Evolutionary conservation across 441 rosid species (phyloP).

Genomic region (Adansonia rubrostipa): DNA sequence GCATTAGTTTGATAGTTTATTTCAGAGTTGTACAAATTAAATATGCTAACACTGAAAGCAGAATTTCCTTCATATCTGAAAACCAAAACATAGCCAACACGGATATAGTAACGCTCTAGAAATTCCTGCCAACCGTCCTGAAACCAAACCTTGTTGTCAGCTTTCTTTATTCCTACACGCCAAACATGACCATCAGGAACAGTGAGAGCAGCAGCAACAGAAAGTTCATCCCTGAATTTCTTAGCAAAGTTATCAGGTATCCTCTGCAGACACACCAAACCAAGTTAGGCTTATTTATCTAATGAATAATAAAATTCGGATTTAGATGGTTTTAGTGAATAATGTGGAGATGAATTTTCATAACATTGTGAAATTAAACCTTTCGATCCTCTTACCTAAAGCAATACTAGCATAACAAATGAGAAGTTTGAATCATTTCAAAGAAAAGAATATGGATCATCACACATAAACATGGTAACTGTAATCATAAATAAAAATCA

Average conservation of each 20-base stretch:
- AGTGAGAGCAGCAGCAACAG: slow-evolving; percentile 74
- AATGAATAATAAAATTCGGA: slow-evolving; percentile 5
- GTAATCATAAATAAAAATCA: slow-evolving; percentile 8
- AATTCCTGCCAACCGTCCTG: slow-evolving; percentile 94
- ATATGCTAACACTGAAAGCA: slow-evolving; percentile 79
- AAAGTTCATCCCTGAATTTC: slow-evolving; percentile 80
- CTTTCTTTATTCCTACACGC: slow-evolving; percentile 77
- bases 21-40: slow-evolving; percentile 81
- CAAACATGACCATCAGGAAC: slow-evolving; percentile 91
- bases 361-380: slow-evolving; percentile 18
- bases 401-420: slow-evolving; percentile 9
- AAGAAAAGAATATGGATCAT: background rate
- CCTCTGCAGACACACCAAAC: slow-evolving; percentile 64
- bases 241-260: slow-evolving; percentile 88
- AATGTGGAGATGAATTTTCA: slow-evolving; percentile 9
- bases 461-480: background rate
- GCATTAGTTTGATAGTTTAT: slow-evolving; percentile 75
- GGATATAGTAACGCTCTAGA: slow-evolving; percentile 78
- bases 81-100: slow-evolving; percentile 83
- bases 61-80: slow-evolving; percentile 94
- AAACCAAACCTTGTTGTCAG: slow-evolving; percentile 84
- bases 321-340: background rate
- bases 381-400: background rate
- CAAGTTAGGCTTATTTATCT: slow-evolving; percentile 32
- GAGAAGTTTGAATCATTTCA: slow-evolving; percentile 1